Evolutionary conservation across 371 early-diverging fungal species (phyloP), one percentile per base, ranked within the genome.

Genomic region (Mucor indicus): DNA sequence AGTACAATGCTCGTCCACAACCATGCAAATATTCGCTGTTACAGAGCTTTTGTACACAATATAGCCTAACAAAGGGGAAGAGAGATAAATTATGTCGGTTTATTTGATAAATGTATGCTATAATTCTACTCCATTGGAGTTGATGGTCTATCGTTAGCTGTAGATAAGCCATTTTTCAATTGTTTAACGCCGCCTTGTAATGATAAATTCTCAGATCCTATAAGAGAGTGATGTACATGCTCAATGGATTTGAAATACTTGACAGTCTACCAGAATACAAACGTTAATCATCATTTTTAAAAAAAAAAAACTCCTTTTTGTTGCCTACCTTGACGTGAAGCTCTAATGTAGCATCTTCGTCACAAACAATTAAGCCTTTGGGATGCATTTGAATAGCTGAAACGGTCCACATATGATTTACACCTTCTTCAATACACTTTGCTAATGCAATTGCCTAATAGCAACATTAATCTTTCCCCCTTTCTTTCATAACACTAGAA

Each of bases 351-450:
- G 91, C 90, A 54, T 91, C 91, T 66, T 91, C 91, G 60, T 91
- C 91, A 55, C 91, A 91, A 20, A 90, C 88, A 64, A 91, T 77
- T 68, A 91, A 73, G 19, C 88, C 86, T 29, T 83, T 84, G 15
- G 90, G 88, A 56, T 91, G 91, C 50, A 86, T 67, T 61, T 91
- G 91, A 43, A 91, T 86, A 17, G 89, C 90, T 4, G 90, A 89
- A 36, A 91, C 88, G 2, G 91, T 91, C 90, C 90, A 91, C 90
- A 90, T 90, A 67, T 89, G 90, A 67, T 90, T 90, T 47, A 90
- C 85, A 8, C 80, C 80, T 50, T 87, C 89, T 63, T 91, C 91
- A 41, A 91, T 87, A 62, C 90, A 90, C 67, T 89, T 89, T 44
- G 88, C 85, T 53, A 89, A 62, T 6, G 89, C 89, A 39, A 87